phyloP scores from a whole-genome alignment of 768 basidiomycete species.

The Amanita molliuscula region DNA sequence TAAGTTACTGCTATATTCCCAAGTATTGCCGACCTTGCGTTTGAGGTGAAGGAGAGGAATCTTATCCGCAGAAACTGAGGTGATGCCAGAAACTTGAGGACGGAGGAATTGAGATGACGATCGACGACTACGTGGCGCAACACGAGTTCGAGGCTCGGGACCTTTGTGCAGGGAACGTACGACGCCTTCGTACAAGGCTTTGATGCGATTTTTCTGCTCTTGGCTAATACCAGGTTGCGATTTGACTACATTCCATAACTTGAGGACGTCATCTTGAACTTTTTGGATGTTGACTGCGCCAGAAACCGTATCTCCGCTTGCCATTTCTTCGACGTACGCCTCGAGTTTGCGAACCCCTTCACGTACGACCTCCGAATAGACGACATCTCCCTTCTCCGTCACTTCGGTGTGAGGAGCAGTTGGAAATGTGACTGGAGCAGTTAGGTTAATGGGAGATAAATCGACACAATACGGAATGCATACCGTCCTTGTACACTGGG shows the following conservation, averaged over 20 bases:
- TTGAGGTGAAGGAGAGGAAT: conserved; percentile 93
- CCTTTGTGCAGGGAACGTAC: conserved; percentile 83
- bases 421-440: conserved; percentile 79
- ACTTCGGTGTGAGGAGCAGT: conserved; percentile 96
- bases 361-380: conserved; percentile 91
- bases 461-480: conserved; percentile 16
- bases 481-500: conserved; percentile 95
- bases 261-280: conserved; percentile 93
- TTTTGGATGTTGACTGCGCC: conserved; percentile 89
- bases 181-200: conserved; percentile 92
- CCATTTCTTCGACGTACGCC: conserved; percentile 98
- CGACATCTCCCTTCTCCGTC: conserved; percentile 86
- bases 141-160: conserved; percentile 49
- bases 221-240: conserved; percentile 95
- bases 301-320: conserved; percentile 82
- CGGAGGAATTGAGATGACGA: conserved; percentile 97
- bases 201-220: conserved; percentile 93
- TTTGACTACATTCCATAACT: conserved; percentile 96
- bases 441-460: conserved; percentile 7
- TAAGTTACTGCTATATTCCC: conserved; percentile 97
- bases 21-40: conserved; percentile 87
- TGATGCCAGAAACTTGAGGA: conserved; percentile 69
- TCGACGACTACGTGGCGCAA: conserved; percentile 65
- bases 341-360: conserved; percentile 96
- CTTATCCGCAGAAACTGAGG: conserved; percentile 73